phyloP scores from a whole-genome alignment of 176 grass and related monocot genomes.

The Rhynchospora pubera region DNA sequence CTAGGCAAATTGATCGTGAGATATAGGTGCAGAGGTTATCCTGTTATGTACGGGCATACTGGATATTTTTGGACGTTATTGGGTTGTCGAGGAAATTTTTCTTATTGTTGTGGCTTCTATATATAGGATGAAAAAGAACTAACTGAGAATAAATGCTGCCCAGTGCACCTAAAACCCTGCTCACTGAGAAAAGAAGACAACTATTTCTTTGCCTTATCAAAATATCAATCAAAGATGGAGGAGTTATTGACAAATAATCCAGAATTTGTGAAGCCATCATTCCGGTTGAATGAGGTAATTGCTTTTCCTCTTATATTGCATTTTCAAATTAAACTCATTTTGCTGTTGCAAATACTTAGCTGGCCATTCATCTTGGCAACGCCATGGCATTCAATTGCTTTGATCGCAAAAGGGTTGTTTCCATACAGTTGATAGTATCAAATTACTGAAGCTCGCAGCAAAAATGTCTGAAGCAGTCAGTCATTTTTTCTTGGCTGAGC shows the following conservation, averaged over 20 bases:
- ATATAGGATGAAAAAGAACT: slow-evolving; percentile 91
- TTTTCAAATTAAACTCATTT: background rate
- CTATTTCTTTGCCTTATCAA: slow-evolving; percentile 96
- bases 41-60: background rate
- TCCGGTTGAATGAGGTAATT: slow-evolving; percentile 81
- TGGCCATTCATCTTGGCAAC: background rate
- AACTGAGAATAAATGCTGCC: slow-evolving; percentile 68
- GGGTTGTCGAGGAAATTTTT: background rate
- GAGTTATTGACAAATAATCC: slow-evolving; percentile 77
- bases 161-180: slow-evolving; percentile 87
- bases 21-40: background rate
- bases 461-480: background rate
- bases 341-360: slow-evolving; percentile 5
- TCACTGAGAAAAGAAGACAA: slow-evolving; percentile 85
- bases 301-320: background rate
- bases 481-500: background rate
- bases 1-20: background rate
- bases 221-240: slow-evolving; percentile 84
- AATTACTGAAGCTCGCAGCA: background rate
- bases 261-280: slow-evolving; percentile 82
- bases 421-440: background rate
- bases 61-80: background rate
- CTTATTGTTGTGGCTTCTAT: background rate
- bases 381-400: background rate
- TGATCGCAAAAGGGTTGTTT: background rate